Evolutionary conservation across 1,139 yeast species (phyloP), one percentile per base, ranked within the genome.

Genomic region (Hansenula lynferdii): DNA sequence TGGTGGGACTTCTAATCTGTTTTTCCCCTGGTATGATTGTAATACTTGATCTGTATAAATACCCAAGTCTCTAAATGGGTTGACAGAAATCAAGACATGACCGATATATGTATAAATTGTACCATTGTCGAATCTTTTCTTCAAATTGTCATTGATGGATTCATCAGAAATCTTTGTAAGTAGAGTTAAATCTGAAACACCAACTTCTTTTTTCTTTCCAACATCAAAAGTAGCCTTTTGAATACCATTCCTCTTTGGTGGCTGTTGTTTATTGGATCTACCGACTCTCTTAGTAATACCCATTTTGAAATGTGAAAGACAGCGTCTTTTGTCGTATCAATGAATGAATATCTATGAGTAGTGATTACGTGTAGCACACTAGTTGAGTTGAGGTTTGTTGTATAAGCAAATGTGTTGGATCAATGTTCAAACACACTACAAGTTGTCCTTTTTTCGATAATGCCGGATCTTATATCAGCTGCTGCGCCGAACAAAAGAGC

Each of bases 1-100:
- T 8, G 99, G 99, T n/a, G 97, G 95, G 26, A 85, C 95, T 62
- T 94, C 99, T 45, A 94, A 70, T 56, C 98, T 72, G 61, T 92
- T 94, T 60, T 90, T 87, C 42, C 96, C 97, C 61, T 81, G 80
- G 59, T 94, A 94, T 34, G 83, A 70, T 43, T 78, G 75, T 53
- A 92, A 67, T 10, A 81, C 79, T 21, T 77, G 81, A 37, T 77
- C 82, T 7, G 97, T 87, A 62, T 94, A 94, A 39, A 94, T 92
- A 3, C 98, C 99, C 56, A 94, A 70, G 60, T 94, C 98, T 49
- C 90, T 79, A 66, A 94, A 94, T 3, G 99, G 99, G 55, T 94
- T 94, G 39, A 94, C 96, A 8, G 97, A 89, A 53, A 94, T 92
- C 61, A 92, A 72, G 54, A 84, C 94, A 66, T 84, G 89, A 0